Conservation (phyloP, 805 yeast genomes). For the Ogataea corticis region DNA sequence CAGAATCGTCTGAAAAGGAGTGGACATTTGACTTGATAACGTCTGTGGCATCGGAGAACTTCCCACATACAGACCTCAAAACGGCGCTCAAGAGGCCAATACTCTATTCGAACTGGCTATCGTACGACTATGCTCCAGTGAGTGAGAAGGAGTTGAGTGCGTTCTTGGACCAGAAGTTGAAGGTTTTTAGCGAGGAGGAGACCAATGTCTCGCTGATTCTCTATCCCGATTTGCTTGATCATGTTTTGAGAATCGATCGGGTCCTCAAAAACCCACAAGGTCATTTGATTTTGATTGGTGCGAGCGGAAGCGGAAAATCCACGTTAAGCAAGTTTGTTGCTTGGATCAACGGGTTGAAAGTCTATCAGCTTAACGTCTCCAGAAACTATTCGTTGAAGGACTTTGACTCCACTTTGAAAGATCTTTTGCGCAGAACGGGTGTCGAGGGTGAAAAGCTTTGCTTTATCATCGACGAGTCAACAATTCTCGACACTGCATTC, state of each 20-base stretch:
- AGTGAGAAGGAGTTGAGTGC: constrained; percentile 43
- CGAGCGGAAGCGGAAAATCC: constrained; percentile 79
- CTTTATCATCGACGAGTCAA: constrained; percentile 78
- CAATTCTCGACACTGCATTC: constrained; percentile 72
- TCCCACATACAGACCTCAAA: constrained; percentile 46
- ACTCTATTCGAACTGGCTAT: constrained; percentile 74
- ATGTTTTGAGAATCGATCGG: constrained; percentile 76
- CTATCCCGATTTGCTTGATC: constrained; percentile 71
- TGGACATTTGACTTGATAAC: constrained; percentile 48
- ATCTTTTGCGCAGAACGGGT: constrained; percentile 50
- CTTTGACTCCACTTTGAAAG: constrained; percentile 66
- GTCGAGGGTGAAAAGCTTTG: constrained; percentile 62
- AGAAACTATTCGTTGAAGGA: constrained; percentile 55
- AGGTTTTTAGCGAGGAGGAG: constrained; percentile 78
- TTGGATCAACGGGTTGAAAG: constrained; percentile 81
- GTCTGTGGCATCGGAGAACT: constrained; percentile 37
- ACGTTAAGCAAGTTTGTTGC: constrained; percentile 79
- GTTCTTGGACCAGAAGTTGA: constrained; percentile 64
- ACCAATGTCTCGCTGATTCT: constrained; percentile 58
- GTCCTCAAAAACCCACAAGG: constrained; percentile 86
- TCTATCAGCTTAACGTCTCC: constrained; percentile 58
- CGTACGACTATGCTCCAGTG: constrained; percentile 61
- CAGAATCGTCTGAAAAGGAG: constrained; percentile 42
- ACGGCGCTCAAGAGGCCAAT: constrained; percentile 50
- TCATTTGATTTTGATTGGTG: constrained; percentile 82